phyloP scores from a whole-genome alignment of 441 rosid species.

The Pelargonium citronellum region DNA sequence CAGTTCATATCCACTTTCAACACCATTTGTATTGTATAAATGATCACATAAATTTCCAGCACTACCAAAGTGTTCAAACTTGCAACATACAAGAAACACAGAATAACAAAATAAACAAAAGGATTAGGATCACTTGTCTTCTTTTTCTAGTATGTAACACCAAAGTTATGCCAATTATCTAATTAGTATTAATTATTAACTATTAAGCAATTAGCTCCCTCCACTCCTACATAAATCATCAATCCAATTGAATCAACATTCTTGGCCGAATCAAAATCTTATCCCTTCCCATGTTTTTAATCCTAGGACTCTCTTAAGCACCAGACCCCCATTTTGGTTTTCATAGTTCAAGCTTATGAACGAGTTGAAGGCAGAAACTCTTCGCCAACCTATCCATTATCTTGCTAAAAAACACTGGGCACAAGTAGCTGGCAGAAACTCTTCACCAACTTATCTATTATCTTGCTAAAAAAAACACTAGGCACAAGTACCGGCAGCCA shows the following conservation, averaged over 20 bases:
- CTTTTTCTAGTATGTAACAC: not conserved
- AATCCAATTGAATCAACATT: not conserved
- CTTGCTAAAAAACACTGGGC: not conserved
- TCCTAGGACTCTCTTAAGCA: not conserved
- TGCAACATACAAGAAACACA: too few relatives aligned
- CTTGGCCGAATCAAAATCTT: not conserved
- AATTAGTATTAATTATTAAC: not conserved
- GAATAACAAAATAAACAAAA: not conserved
- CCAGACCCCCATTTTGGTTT: not conserved
- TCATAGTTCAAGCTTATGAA: not conserved
- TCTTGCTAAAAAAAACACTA: not conserved
- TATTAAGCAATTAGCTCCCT: not conserved
- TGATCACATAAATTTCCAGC: not conserved
- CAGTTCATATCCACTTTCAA: too few relatives aligned
- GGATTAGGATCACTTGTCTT: not conserved
- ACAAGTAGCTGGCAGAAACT: not conserved
- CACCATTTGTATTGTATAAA: too few relatives aligned
- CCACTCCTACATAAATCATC: not conserved
- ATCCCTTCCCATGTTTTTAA: not conserved
- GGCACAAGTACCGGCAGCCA: not conserved
- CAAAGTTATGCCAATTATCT: not conserved
- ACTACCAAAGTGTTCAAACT: not conserved
- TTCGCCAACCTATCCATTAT: not conserved
- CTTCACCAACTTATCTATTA: not conserved
- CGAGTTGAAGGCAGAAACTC: not conserved